Evolutionary conservation across 768 basidiomycete genomes (phyloP), one percentile per base, ranked within the genome.

Genomic region (Podaxis rugospora): DNA sequence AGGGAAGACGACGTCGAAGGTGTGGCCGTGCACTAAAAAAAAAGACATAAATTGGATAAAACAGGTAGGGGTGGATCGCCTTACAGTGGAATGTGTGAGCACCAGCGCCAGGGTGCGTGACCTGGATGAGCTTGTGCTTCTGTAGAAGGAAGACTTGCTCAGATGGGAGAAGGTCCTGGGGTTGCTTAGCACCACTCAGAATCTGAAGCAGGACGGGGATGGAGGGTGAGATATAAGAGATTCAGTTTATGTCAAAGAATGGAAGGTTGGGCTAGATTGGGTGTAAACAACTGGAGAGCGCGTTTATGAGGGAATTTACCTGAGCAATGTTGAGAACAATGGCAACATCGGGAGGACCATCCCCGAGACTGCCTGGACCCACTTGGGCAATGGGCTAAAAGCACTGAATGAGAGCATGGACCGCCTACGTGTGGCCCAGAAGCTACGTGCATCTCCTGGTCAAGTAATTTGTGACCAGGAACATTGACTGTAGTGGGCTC

Each of bases 401-500:
- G 53, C 51, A 42, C 53, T 9, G 32, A 32, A 57, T 11, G 64
- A 61, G 52, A 35, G 51, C 23, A 40, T 46, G 3, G 54, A 58
- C 14, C 21, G 18, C 14, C 32, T 39, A 16, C 36, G 21, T 32
- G n/a, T 10, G 11, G n/a, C 1, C 9, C 10, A 35, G 7, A 7
- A 23, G 51, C 47, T 39, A 55, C 53, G 35, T 44, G 51, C 50
- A 63, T 53, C 52, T 56, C 35, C 25, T 51, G 51, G 18, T 55
- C 54, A 23, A 62, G 61, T 16, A 62, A 28, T 9, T 60, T 63
- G 60, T 62, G 42, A 65, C 51, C 21, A 25, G 63, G 66, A 55
- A 71, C 32, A 39, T 65, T 53, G 14, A 63, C 56, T 0, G 66
- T 64, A 0, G 53, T 61, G 0, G 80, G 80, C 0, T 81, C 78